A percentile compares a stretch with the other conserved stretches of the same genome.
phyloP scores from a whole-genome alignment of 306 rosid species.

The Castanea mollissima region DNA sequence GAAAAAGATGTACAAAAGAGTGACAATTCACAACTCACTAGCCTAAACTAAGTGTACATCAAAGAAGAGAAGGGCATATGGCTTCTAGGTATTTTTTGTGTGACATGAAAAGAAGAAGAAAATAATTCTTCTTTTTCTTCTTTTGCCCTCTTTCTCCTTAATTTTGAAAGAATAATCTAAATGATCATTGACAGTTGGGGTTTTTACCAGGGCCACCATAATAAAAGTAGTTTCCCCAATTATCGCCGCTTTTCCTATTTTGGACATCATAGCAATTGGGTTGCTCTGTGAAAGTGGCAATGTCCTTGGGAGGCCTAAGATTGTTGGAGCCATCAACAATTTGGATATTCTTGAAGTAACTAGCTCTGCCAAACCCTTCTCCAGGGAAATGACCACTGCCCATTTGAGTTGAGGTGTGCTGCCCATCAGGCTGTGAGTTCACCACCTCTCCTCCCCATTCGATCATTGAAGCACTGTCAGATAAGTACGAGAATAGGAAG shows the following conservation, averaged over 20 bases:
- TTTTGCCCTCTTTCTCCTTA: neutral
- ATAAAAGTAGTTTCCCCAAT: constrained; percentile 54
- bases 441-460: constrained; percentile 69
- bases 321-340: constrained; percentile 49
- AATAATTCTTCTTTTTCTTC: neutral
- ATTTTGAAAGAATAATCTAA: neutral
- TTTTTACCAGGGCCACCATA: constrained; percentile 62
- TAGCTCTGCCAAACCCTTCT: constrained; percentile 56
- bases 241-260: neutral
- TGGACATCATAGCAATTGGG: constrained; percentile 42
- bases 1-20: too few species aligned
- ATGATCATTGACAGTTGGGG: constrained; percentile 35
- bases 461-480: constrained; percentile 54
- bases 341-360: constrained; percentile 51
- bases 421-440: constrained; percentile 42
- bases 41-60: too few species aligned
- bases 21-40: too few species aligned
- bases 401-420: constrained; percentile 62
- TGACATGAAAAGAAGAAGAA: neutral
- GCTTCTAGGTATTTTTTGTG: neutral
- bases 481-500: constrained; percentile 46
- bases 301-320: constrained; percentile 44
- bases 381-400: constrained; percentile 64
- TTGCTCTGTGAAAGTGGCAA: constrained; percentile 47
- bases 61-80: too few species aligned